Evolutionary conservation across 192 early-diverging fungal genomes (phyloP).

Genomic region (Helicostylum pulchrum): DNA sequence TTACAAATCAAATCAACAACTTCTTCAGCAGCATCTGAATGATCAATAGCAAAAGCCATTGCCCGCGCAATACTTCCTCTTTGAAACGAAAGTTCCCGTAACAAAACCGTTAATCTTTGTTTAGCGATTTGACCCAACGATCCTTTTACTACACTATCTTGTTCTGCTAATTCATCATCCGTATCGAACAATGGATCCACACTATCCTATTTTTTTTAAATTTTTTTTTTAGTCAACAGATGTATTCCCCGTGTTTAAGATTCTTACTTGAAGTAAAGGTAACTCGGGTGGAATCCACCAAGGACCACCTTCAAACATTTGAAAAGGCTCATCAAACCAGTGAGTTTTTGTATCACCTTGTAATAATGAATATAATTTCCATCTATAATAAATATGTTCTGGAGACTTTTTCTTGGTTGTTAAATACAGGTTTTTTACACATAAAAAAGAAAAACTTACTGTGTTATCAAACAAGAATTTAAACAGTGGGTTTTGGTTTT

Average conservation of each 20-base stretch:
- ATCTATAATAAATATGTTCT: conserved; percentile 88
- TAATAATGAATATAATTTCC: conserved; percentile 86
- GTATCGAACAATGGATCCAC: conserved; percentile 35
- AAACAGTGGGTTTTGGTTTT: conserved; percentile 62
- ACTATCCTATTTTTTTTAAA: no score
- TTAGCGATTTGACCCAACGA: conserved; percentile 45
- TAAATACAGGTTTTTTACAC: not conserved
- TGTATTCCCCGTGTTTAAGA: no score
- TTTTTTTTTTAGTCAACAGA: no score
- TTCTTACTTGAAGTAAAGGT: conserved; percentile 58
- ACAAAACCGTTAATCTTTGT: conserved; percentile 43
- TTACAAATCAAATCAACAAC: conserved; percentile 63
- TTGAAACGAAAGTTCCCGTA: conserved; percentile 42
- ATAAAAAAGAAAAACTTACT: conserved; percentile 37
- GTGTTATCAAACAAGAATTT: conserved; percentile 70
- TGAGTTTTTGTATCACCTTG: conserved; percentile 73
- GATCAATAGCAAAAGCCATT: conserved; percentile 83
- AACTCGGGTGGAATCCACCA: conserved; percentile 84
- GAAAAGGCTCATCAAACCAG: conserved; percentile 80
- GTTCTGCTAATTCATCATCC: conserved; percentile 54
- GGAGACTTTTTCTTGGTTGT: conserved; percentile 37
- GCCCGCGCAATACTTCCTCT: conserved; percentile 63
- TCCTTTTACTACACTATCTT: conserved; percentile 44
- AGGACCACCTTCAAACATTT: conserved; percentile 81
- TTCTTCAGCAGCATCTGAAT: conserved; percentile 78